Evolutionary conservation across 2,329 filamentous ascomycete species (phyloP).

Genomic region (Verticillium zaregamsianum): DNA sequence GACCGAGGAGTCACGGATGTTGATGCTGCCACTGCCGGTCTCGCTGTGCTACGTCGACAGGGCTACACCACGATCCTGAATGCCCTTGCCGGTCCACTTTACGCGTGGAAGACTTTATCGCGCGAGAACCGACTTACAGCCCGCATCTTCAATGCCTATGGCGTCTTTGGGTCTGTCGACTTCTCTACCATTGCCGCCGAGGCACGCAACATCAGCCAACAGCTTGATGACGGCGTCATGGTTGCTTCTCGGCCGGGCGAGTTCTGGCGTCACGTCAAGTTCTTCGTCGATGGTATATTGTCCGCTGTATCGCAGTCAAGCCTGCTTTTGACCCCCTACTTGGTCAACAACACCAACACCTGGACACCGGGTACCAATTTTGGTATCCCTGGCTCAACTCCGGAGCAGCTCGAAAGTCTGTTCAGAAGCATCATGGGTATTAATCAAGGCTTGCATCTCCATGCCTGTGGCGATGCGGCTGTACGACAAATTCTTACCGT

Average conservation of each 20-base stretch:
- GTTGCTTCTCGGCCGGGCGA: too few species aligned
- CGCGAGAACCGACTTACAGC: too few species aligned
- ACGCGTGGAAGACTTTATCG: too few species aligned
- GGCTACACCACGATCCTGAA: conserved; percentile 23
- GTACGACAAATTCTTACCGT: conserved; percentile 7
- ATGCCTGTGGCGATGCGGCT: conserved; percentile 19
- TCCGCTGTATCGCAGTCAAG: too few species aligned
- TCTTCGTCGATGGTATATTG: too few species aligned
- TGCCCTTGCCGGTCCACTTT: conserved; percentile 10
- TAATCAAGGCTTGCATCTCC: conserved; percentile 11
- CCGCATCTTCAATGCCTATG: conserved; percentile 1
- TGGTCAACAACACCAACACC: too few species aligned
- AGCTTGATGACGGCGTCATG: conserved; percentile 25
- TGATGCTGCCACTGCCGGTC: conserved; percentile 16
- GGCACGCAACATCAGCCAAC: conserved; percentile 13
- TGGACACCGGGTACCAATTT: neutral
- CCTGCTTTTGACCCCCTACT: too few species aligned
- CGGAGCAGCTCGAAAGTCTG: conserved; percentile 16
- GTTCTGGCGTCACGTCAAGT: too few species aligned
- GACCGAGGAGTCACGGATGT: conserved; percentile 14
- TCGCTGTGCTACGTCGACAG: conserved; percentile 20
- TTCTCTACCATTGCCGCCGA: conserved; percentile 3
- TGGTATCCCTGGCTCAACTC: conserved; percentile 18
- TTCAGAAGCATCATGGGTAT: conserved; percentile 7
- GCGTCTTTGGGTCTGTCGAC: conserved; percentile 11